phyloP scores from a whole-genome alignment of 352 stramenopile genomes.

The Thalassiosira hispida region DNA sequence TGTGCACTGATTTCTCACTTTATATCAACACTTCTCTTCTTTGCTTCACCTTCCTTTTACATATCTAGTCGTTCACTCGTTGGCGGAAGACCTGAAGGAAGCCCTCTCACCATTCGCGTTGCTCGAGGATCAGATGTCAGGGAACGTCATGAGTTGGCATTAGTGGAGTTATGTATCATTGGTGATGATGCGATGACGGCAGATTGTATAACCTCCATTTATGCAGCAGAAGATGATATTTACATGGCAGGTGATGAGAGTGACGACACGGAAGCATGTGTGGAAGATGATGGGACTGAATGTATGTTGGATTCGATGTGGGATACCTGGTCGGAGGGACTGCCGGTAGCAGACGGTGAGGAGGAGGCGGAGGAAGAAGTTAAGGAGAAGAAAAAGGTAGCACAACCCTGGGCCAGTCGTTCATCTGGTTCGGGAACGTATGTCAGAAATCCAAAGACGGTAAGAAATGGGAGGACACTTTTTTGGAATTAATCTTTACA shows the following conservation, averaged over 20 bases:
- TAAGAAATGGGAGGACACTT: no score
- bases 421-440: slow-evolving; percentile 77
- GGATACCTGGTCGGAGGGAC: slow-evolving; percentile 54
- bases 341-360: slow-evolving; percentile 19
- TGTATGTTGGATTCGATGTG: slow-evolving; percentile 65
- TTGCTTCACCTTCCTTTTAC: no score
- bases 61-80: slow-evolving; percentile 70
- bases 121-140: slow-evolving; percentile 70
- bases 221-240: slow-evolving; percentile 32
- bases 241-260: slow-evolving; percentile 15
- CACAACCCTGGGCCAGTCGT: slow-evolving; percentile 69
- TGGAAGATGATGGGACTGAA: slow-evolving; percentile 52
- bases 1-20: slow-evolving; percentile 1
- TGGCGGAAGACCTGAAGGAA: slow-evolving; percentile 51
- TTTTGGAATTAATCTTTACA: no score
- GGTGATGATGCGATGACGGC: slow-evolving; percentile 48
- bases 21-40: no score
- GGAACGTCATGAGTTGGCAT: slow-evolving; percentile 65
- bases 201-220: slow-evolving; percentile 56
- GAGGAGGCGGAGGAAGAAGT: slow-evolving; percentile 36
- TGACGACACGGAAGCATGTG: no score
- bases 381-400: slow-evolving; percentile 56
- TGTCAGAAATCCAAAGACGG: slow-evolving; percentile 77
- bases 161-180: slow-evolving; percentile 76
- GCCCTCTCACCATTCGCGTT: slow-evolving; percentile 60